These are phyloP conservation scores for Pulicaria dysenterica DNA, from an alignment of 129 eudicot species.

Conservation along the genomic window DNA sequence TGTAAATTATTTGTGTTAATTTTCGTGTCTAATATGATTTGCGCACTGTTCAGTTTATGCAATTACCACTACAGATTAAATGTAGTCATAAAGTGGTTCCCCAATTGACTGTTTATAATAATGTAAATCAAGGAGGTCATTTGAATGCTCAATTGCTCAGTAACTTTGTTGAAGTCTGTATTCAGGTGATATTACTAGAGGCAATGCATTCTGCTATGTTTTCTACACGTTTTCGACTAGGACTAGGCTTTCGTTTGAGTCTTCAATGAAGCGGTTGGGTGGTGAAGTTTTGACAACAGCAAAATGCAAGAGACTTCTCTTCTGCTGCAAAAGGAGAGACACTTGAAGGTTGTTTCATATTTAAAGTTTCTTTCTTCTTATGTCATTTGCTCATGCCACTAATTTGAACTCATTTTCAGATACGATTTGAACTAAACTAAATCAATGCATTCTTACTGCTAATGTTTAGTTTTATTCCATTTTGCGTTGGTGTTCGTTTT, in stretches of 20 bases:
- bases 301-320: conserved; percentile 95
- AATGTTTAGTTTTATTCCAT: no score
- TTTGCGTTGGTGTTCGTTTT: no score
- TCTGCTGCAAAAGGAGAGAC: conserved; percentile 99
- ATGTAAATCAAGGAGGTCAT: background rate
- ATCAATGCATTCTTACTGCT: no score
- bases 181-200: conserved; percentile 28
- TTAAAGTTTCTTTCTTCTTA: conserved; percentile 3
- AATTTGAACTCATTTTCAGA: conserved; percentile 41
- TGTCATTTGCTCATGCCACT: conserved; percentile 16
- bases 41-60: no score
- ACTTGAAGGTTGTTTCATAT: conserved; percentile 68
- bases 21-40: no score
- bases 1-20: no score
- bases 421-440: conserved; percentile 81
- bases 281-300: conserved; percentile 98
- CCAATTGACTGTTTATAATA: background rate
- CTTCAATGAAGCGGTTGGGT: conserved; percentile 94
- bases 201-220: conserved; percentile 50
- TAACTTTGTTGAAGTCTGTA: background rate
- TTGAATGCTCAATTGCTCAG: conserved; percentile 5
- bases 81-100: background rate
- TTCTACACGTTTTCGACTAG: conserved; percentile 75
- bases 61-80: no score
- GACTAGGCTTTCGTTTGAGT: conserved; percentile 97